Base-by-base conservation (phyloP, 352 stramenopile genomes). In the Peronospora farinosa region DNA sequence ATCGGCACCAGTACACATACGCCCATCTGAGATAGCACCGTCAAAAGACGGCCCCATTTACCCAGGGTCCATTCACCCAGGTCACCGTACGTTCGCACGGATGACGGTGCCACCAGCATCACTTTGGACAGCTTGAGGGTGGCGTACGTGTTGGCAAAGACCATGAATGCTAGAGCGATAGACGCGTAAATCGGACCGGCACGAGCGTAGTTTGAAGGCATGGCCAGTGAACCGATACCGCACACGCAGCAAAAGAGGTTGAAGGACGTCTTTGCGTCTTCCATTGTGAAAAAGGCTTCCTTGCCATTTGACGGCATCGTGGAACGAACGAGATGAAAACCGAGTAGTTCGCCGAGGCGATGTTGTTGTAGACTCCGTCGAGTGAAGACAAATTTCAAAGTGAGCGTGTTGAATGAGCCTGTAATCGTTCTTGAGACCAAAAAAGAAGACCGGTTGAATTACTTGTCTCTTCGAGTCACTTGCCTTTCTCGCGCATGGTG, bases 151-250 rank as follows among this genome's bases (percentile, higher is more conserved):
- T 83, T 83, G 40, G 67, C 60, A 41, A 67, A 63, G 10, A 58
- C 62, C 72, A 83, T 83, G 58, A 83, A 78, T 37, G 70, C 47
- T 42, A 78, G 51, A 12, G 72, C 72, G 39, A 68, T 43, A 19
- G 57, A 31, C 0, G 72, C 72, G 31, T 65, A 38, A 0, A 53
- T 16, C 0, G 67, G 64, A 0, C 72, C 72, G 1, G 72, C 69
- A 10, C 72, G 72, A 19, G 72, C 51, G 33, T 64, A 84, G 42
- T 81, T 84, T 30, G 54, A 59, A 0, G 74, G 72, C 65, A 86
- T 83, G 30, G 66, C 63, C 28, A 85, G 60, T 12, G 73, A 72
- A 5, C 73, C 73, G 32, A 84, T 72, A 38, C 72, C 72, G 43
- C 51, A 84, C 37, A 84, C 57, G 23, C 61, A 70, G 48, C 72